Percentiles rank a stretch among this genome's conserved stretches.
Evolutionary conservation across 805 yeast genomes (phyloP).

Genomic region (Ascoidea rubescens): DNA sequence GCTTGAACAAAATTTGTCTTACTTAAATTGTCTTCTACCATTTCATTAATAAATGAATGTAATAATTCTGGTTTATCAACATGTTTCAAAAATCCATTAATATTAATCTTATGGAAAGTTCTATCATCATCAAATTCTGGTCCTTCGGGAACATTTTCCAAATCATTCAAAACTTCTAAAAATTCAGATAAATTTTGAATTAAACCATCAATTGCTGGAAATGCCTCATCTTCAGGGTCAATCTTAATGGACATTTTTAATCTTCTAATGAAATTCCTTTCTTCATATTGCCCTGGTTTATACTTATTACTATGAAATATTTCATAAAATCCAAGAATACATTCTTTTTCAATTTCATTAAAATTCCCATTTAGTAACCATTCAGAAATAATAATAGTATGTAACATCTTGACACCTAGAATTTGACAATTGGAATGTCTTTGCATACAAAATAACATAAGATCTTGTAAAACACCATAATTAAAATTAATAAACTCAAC

Average conservation of each 20-base stretch:
- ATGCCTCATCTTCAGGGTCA: constrained; percentile 55
- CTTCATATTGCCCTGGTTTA: constrained; percentile 42
- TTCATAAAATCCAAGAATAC: constrained; percentile 49
- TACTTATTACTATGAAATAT: constrained; percentile 44
- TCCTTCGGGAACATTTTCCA: constrained; percentile 63
- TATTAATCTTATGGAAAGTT: constrained; percentile 63
- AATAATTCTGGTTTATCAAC: constrained; percentile 71
- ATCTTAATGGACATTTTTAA: constrained; percentile 35
- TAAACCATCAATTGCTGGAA: constrained; percentile 31
- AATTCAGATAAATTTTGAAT: constrained; percentile 45
- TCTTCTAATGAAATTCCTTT: constrained; percentile 34
- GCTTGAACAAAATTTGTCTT: constrained; percentile 67
- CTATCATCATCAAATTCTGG: constrained; percentile 81
- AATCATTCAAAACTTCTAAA: constrained; percentile 48
- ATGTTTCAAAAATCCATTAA: constrained; percentile 62
- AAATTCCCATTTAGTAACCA: constrained; percentile 42
- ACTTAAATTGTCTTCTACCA: constrained; percentile 48
- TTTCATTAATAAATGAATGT: constrained; percentile 62
- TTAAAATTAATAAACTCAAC: constrained; percentile 44
- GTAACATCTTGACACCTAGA: constrained; percentile 51
- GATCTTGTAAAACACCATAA: constrained; percentile 45
- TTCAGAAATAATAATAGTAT: constrained; percentile 62
- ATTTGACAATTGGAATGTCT: constrained; percentile 44
- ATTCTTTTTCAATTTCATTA: constrained; percentile 47
- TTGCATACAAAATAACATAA: constrained; percentile 58